Conservation (phyloP, 2,329 filamentous ascomycete species). For the Colletotrichum destructivum region DNA sequence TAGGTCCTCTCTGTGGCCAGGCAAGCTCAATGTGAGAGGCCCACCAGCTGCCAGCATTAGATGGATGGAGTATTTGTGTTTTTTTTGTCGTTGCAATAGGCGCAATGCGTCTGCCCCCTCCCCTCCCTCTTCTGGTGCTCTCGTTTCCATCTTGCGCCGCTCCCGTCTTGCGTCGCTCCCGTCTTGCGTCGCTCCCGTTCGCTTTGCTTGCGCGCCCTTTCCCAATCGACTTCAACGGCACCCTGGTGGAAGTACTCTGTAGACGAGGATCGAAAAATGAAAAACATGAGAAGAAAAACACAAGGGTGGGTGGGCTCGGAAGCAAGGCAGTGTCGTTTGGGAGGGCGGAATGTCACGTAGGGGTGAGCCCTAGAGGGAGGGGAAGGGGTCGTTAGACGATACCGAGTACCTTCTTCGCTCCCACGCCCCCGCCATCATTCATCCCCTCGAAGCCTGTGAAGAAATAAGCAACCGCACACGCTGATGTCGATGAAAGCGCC, state of each 20-base stretch:
- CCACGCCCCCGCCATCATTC: no score
- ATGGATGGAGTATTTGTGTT: neutral
- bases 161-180: no score
- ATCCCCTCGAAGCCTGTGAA: neutral
- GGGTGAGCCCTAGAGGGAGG: slow-evolving; percentile 5
- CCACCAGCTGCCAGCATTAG: neutral
- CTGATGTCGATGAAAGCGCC: slow-evolving; percentile 37
- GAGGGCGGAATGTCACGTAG: slow-evolving; percentile 1
- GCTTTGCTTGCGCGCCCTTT: slow-evolving; percentile 13
- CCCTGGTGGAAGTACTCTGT: slow-evolving; percentile 2
- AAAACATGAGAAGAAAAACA: neutral
- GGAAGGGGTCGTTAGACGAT: neutral
- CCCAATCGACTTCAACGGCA: slow-evolving; percentile 31
- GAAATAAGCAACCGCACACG: slow-evolving; percentile 37
- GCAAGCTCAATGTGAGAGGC: neutral
- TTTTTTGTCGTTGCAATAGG: neutral
- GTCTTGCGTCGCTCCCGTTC: slow-evolving; percentile 27
- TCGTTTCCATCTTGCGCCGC: slow-evolving; percentile 1
- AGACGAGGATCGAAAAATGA: neutral
- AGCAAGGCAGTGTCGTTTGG: slow-evolving; percentile 4
- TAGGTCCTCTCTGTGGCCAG: slow-evolving; percentile 10
- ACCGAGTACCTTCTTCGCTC: slow-evolving; percentile 6
- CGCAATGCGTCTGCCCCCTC: neutral
- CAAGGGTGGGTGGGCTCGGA: slow-evolving; percentile 6
- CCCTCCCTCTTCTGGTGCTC: neutral